Base-by-base conservation (phyloP, 495 filamentous ascomycete species). In the Ramalina peruviana region DNA sequence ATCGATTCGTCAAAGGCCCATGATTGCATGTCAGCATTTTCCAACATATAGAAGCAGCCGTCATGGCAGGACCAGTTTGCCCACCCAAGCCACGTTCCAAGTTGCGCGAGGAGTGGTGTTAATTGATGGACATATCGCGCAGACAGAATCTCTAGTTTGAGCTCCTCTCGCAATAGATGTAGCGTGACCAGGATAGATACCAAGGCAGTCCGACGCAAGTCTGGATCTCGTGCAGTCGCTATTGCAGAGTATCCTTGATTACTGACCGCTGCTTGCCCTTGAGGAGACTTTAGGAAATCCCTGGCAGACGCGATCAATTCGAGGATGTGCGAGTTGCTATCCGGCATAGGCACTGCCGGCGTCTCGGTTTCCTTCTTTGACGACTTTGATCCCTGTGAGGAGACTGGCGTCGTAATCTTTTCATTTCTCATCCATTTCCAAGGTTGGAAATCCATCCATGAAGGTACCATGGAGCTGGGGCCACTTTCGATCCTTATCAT, bases 41-140 rank as follows among this genome's bases (percentile, higher is more conserved):
- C 88, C 3, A 84, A 66, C 37, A 79, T 78, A 62, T 88, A 97
- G 45, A 82, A 76, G 7, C 74, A 61, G 47, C 74, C 62, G 25
- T 67, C 59, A 4, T 58, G 63, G 65, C 64, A 74, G 41, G 65
- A 72, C 82, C 88, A 97, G 21, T 70, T 71, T 13, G 67, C 54
- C 86, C 89, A 95, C 6, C 82, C 77, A n/a, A 97, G 64, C 88
- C 88, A 97, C 49, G 72, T 69, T 5, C 82, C 78, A 50, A 98
- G 67, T 57, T 94, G 90, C 23, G 83, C 81, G 15, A 98, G 67
- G 2, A 95, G 57, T 4, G 81, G 76, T 33, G 76, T 75, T 40
- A 95, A 64, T 50, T 78, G 72, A 41, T 70, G 70, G 9, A 73
- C 70, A 45, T 72, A 67, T 51, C 83, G 74, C 0, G 71, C 68